phyloP scores from a whole-genome alignment of 2,329 filamentous ascomycete genomes.

The Reticulascus tulasneorum region DNA sequence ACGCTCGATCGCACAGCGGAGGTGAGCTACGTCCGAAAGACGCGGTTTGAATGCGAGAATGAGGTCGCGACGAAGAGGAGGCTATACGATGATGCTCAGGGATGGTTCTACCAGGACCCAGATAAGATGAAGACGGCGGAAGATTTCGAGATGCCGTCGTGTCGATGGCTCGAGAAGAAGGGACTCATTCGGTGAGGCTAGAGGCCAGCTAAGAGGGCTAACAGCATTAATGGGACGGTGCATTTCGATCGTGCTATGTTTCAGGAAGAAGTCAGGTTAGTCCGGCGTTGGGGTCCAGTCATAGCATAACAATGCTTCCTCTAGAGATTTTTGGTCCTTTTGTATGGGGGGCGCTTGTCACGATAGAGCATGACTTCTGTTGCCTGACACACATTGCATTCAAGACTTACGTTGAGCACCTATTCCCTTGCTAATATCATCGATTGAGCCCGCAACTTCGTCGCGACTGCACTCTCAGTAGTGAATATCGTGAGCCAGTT shows the following conservation, averaged over 20 bases:
- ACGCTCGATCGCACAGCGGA: slow-evolving; percentile 78
- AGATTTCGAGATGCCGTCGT: slow-evolving; percentile 47
- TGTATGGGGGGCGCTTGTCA: too few relatives aligned
- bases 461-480: too few relatives aligned
- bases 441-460: too few relatives aligned
- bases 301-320: slow-evolving; percentile 1
- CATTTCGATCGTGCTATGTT: background rate
- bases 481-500: too few relatives aligned
- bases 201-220: background rate
- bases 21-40: slow-evolving; percentile 60
- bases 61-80: slow-evolving; percentile 65
- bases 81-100: slow-evolving; percentile 72
- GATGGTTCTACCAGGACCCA: slow-evolving; percentile 81
- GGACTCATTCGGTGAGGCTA: slow-evolving; percentile 21
- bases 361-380: too few relatives aligned
- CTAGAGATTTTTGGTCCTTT: too few relatives aligned
- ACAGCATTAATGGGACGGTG: too few relatives aligned
- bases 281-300: slow-evolving; percentile 1
- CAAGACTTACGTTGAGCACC: too few relatives aligned
- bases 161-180: slow-evolving; percentile 45
- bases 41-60: slow-evolving; percentile 69
- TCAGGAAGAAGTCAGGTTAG: background rate
- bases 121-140: slow-evolving; percentile 72
- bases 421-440: too few relatives aligned
- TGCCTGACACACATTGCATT: too few relatives aligned